Base-by-base conservation (phyloP, 225 moss, liverwort and hornwort species). In the Pseudisothecium myosuroides region DNA sequence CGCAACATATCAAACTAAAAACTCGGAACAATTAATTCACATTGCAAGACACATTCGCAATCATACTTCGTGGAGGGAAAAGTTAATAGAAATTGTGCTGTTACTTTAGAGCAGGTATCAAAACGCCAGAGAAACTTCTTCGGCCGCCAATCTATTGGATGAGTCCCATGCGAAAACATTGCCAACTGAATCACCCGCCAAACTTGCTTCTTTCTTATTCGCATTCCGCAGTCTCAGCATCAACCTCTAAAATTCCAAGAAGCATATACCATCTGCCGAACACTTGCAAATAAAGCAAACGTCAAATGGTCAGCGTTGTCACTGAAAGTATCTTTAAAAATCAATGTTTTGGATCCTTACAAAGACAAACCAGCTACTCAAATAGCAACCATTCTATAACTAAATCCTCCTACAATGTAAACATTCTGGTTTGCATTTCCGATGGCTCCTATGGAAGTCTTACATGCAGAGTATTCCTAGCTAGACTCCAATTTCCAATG, bases 381-480 rank as follows among this genome's bases (percentile, higher is more conserved):
- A 82, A 83, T 86, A 88, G 73, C 75, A 81, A 55, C 78, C 11
- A 81, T 62, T 80, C 82, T 64, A 78, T 78, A 81, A 88, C 83
- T 87, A 88, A 87, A 83, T 76, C 86, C 88, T 89, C 79, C 19
- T 82, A 85, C 50, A 79, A 43, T 31, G 68, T 80, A 36, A 50
- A 86, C 65, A 86, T 85, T 85, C 56, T 62, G 88, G 82, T 88
- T 90, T 91, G 87, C 89, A 91, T 91, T 89, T 91, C 82, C 79
- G 55, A 85, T 76, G 88, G 89, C 88, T 85, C 86, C 91, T 79
- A 74, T n/a, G 17, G 55, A 80, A 83, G 52, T 88, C 73, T 89
- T 83, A 83, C 71, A 82, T 84, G 76, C 88, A 64, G 41, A 85
- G 60, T 39, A 55, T 81, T 89, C 81, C 87, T 87, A 87, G 81